These are phyloP conservation scores for Aureobasidium sp. DNA, from an alignment of 2,329 filamentous ascomycete species.

Conservation along the genomic window DNA sequence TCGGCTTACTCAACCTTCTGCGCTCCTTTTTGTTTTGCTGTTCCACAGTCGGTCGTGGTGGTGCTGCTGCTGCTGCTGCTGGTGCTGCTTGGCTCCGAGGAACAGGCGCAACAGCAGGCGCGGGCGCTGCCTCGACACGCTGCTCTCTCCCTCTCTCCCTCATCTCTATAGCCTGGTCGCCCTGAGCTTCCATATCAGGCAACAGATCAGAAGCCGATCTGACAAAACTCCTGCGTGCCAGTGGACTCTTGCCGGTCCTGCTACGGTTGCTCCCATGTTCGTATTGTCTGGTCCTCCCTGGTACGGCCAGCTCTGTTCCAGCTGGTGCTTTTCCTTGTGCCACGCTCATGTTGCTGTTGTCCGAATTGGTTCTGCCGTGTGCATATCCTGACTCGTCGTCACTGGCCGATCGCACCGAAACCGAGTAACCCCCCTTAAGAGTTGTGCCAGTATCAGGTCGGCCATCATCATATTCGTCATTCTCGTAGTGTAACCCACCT, in stretches of 20 bases:
- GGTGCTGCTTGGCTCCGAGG: neutral
- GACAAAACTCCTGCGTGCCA: conserved; percentile 39
- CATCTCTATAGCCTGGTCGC: conserved; percentile 11
- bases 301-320: conserved; percentile 8
- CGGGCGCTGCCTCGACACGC: neutral
- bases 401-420: conserved; percentile 18
- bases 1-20: conserved; percentile 14
- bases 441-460: conserved; percentile 6
- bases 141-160: too few relatives aligned
- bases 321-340: neutral
- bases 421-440: conserved; percentile 10
- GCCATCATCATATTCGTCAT: conserved; percentile 17
- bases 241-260: conserved; percentile 38
- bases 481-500: conserved; percentile 39
- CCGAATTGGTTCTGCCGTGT: conserved; percentile 5
- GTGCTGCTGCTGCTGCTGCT: neutral
- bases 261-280: neutral
- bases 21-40: conserved; percentile 6
- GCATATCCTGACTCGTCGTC: conserved; percentile 4
- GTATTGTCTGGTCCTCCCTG: conserved; percentile 11
- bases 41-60: neutral
- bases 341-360: conserved; percentile 14
- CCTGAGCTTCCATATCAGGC: neutral
- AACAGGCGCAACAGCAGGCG: neutral
- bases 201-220: conserved; percentile 21